Percentiles rank a stretch among this genome's conserved stretches.
phyloP scores from a whole-genome alignment of 2,329 filamentous ascomycete genomes.

The Lachnellula arida region DNA sequence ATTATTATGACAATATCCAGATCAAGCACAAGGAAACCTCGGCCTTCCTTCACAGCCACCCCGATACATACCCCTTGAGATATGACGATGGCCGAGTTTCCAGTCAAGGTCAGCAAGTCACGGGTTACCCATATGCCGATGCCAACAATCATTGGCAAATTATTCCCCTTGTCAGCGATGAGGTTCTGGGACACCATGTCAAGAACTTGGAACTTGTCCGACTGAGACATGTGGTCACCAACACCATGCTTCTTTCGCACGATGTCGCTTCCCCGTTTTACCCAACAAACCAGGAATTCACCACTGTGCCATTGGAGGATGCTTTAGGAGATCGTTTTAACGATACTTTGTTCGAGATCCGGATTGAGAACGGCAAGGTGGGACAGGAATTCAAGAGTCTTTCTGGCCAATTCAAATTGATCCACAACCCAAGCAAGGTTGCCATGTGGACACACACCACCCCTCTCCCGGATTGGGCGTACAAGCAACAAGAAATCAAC shows the following conservation, averaged over 20 bases:
- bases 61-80: slow-evolving; percentile 81
- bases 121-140: slow-evolving; percentile 95
- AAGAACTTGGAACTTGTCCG: slow-evolving; percentile 82
- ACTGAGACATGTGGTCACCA: slow-evolving; percentile 79
- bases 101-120: slow-evolving; percentile 96
- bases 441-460: slow-evolving; percentile 98
- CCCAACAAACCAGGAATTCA: slow-evolving; percentile 98
- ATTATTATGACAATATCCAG: slow-evolving; percentile 86
- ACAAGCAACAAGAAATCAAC: slow-evolving; percentile 98
- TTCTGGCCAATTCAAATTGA: slow-evolving; percentile 89
- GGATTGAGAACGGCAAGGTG: slow-evolving; percentile 79
- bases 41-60: slow-evolving; percentile 90
- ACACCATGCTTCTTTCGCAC: slow-evolving; percentile 84
- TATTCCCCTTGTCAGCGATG: slow-evolving; percentile 61
- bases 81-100: slow-evolving; percentile 98
- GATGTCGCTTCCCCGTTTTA: slow-evolving; percentile 95
- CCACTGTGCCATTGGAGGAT: slow-evolving; percentile 68
- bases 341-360: slow-evolving; percentile 89
- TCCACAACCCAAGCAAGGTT: slow-evolving; percentile 91
- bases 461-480: slow-evolving; percentile 94
- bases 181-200: slow-evolving; percentile 59
- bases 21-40: slow-evolving; percentile 97
- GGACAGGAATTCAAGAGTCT: slow-evolving; percentile 84
- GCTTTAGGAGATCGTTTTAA: slow-evolving; percentile 71
- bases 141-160: slow-evolving; percentile 99